Evolutionary conservation across 2,329 filamentous ascomycete species (phyloP).

Genomic region (Hawksworthiomyces lignivorus): DNA sequence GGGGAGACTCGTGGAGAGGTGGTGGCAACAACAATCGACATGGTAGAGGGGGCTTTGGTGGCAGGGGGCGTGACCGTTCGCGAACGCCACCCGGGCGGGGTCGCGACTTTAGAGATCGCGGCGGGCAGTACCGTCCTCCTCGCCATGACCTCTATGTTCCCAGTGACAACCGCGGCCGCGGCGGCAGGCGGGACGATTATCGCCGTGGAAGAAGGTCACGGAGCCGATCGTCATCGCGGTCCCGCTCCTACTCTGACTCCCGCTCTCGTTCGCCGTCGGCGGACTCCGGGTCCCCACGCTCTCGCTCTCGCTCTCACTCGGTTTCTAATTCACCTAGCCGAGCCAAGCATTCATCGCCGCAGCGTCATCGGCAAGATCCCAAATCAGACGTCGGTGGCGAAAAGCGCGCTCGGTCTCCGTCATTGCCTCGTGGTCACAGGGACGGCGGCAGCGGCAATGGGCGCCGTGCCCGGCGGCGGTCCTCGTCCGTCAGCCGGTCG

Average conservation of each 20-base stretch:
- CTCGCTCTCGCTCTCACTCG: constrained; percentile 8
- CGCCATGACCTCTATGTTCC: constrained; percentile 47
- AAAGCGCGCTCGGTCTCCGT: constrained; percentile 6
- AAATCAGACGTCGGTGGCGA: background rate
- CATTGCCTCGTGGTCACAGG: background rate
- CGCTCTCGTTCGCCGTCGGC: constrained; percentile 30
- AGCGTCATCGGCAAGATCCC: too few relatives aligned
- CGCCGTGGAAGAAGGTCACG: constrained; percentile 36
- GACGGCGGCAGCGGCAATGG: background rate
- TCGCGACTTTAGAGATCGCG: constrained; percentile 35
- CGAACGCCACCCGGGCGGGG: constrained; percentile 39
- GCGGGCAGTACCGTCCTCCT: constrained; percentile 24
- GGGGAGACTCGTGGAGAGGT: constrained; percentile 46
- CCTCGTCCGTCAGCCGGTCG: constrained; percentile 24
- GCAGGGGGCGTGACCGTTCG: constrained; percentile 38
- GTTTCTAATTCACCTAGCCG: background rate
- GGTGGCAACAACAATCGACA: constrained; percentile 34
- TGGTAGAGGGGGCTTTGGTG: constrained; percentile 35
- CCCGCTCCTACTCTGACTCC: constrained; percentile 28
- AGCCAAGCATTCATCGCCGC: background rate
- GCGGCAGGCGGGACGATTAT: constrained; percentile 30
- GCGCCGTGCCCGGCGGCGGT: constrained; percentile 22
- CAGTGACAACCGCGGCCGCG: constrained; percentile 32
- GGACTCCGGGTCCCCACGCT: constrained; percentile 24
- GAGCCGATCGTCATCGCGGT: constrained; percentile 20